Conservation (phyloP, 805 yeast species). For the Scheffersomyces ergatensis region DNA sequence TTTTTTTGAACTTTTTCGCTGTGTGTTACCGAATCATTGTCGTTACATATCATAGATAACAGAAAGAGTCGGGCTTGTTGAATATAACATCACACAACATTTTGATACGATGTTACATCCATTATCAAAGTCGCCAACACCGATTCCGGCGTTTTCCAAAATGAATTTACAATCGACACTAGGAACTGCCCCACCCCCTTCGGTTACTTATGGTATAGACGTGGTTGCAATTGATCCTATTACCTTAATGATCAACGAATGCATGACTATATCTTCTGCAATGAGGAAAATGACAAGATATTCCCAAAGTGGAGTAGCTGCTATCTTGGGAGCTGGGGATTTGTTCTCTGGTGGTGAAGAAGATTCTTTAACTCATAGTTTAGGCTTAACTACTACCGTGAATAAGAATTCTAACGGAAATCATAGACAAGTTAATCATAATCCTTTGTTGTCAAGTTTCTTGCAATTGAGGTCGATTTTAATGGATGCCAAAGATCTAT, state of each 20-base stretch:
- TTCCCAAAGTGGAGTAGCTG: constrained; percentile 78
- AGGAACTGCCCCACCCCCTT: neutral
- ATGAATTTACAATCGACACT: neutral
- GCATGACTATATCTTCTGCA: constrained; percentile 79
- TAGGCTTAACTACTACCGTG: constrained; percentile 17
- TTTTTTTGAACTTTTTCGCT: too few relatives aligned
- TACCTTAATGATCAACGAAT: constrained; percentile 83
- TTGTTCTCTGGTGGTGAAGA: constrained; percentile 27
- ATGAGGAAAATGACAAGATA: constrained; percentile 75
- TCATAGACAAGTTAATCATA: constrained; percentile 15
- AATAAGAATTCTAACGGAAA: neutral
- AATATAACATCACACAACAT: too few relatives aligned
- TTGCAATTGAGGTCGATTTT: constrained; percentile 74
- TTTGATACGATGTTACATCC: constrained; percentile 4
- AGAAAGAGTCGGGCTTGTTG: too few relatives aligned
- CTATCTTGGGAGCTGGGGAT: constrained; percentile 68
- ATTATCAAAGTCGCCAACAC: constrained; percentile 6
- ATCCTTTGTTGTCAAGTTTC: constrained; percentile 75
- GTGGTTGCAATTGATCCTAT: constrained; percentile 63
- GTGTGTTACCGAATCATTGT: too few relatives aligned
- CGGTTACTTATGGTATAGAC: neutral
- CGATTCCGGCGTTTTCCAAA: neutral
- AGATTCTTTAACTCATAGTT: constrained; percentile 19
- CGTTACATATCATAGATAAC: too few relatives aligned
- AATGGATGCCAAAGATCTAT: constrained; percentile 49